phyloP scores from a whole-genome alignment of 1,284 basidiomycete genomes.

The Ceratorhiza oryzae-sativae region DNA sequence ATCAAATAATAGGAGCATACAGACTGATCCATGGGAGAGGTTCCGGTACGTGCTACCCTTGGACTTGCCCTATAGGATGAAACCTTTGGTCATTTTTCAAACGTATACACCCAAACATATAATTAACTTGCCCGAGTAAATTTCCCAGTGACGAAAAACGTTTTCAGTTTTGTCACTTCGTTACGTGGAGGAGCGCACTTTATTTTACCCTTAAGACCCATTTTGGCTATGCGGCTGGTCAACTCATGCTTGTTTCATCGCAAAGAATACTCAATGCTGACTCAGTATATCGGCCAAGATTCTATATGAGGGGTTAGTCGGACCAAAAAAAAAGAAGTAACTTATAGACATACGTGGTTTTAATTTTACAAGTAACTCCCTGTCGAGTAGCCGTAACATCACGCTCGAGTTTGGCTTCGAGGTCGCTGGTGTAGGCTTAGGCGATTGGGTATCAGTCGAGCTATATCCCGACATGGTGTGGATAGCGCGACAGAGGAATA shows the following conservation, averaged over 20 bases:
- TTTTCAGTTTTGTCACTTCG: background rate
- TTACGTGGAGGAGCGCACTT: background rate
- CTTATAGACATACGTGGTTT: too few species aligned
- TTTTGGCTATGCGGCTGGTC: background rate
- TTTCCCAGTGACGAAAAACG: background rate
- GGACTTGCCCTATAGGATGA: background rate
- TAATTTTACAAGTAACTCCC: too few species aligned
- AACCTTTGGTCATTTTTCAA: background rate
- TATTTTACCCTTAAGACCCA: background rate
- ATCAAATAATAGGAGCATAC: background rate
- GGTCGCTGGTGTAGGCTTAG: too few species aligned
- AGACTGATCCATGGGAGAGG: background rate
- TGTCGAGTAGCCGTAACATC: too few species aligned
- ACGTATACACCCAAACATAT: background rate
- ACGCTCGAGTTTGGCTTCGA: too few species aligned
- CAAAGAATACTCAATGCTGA: too few species aligned
- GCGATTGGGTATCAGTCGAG: too few species aligned
- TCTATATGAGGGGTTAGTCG: too few species aligned
- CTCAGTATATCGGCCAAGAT: too few species aligned
- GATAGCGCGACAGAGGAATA: too few species aligned
- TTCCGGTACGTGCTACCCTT: background rate
- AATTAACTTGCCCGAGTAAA: background rate
- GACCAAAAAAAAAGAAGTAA: too few species aligned
- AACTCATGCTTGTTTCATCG: background rate
- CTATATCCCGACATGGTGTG: too few species aligned